phyloP scores from a whole-genome alignment of 306 rosid species.

The Cucumis cinereus region DNA sequence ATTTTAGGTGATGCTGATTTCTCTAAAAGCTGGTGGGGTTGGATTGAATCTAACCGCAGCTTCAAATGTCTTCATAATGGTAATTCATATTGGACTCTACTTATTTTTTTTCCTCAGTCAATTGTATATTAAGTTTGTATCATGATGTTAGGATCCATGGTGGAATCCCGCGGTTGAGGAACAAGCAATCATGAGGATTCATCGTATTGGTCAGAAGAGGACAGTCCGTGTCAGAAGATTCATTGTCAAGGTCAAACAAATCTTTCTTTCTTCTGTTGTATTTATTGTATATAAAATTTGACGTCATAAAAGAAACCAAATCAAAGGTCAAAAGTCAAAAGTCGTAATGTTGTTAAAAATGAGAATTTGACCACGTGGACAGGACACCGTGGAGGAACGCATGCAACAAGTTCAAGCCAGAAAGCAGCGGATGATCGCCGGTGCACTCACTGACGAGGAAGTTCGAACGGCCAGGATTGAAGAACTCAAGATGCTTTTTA shows the following conservation, averaged over 20 bases:
- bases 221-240: constrained; percentile 33
- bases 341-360: background rate
- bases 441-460: constrained; percentile 69
- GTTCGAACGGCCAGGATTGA: constrained; percentile 59
- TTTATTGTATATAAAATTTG: background rate
- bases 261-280: background rate
- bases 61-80: constrained; percentile 73
- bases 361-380: background rate
- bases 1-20: constrained; percentile 56
- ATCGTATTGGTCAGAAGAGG: constrained; percentile 68
- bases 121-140: background rate
- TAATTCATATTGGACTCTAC: background rate
- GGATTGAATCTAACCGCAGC: constrained; percentile 90
- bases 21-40: constrained; percentile 85
- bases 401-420: constrained; percentile 67
- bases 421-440: constrained; percentile 67
- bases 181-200: constrained; percentile 88
- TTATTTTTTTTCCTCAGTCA: too few relatives aligned
- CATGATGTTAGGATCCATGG: constrained; percentile 61
- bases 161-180: constrained; percentile 98
- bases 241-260: constrained; percentile 26
- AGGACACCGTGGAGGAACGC: constrained; percentile 64
- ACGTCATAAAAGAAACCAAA: background rate
- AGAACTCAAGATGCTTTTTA: constrained; percentile 70
- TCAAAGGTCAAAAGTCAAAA: background rate